phyloP scores from a whole-genome alignment of 2,329 filamentous ascomycete species.

The Arthrinium phaeospermum region DNA sequence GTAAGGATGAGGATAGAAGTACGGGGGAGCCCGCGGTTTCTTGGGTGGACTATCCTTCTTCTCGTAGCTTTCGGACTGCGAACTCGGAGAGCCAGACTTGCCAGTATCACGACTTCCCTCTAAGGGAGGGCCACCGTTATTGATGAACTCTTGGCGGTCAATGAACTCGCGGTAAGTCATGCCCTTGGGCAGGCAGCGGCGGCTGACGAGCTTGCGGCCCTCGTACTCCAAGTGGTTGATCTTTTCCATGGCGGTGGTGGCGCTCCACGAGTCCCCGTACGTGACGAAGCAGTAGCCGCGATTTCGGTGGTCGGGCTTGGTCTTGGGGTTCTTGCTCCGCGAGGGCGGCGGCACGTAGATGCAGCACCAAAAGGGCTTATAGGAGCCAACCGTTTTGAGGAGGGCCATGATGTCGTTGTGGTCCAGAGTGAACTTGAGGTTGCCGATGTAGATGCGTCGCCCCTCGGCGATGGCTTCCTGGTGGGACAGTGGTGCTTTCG shows the following conservation, averaged over 20 bases:
- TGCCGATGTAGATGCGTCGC: constrained; percentile 24
- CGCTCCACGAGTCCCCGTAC: constrained; percentile 3
- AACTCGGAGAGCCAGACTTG: too few relatives aligned
- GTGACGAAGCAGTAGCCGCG: constrained; percentile 24
- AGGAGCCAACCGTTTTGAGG: not conserved
- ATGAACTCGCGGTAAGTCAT: not conserved
- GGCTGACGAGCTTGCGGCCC: constrained; percentile 20
- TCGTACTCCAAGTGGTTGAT: constrained; percentile 1
- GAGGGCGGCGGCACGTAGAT: constrained; percentile 22
- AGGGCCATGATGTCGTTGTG: constrained; percentile 2
- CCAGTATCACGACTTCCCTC: too few relatives aligned
- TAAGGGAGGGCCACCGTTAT: not conserved
- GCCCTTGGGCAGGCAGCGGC: constrained; percentile 22
- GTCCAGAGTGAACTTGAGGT: constrained; percentile 13
- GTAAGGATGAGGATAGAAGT: not conserved
- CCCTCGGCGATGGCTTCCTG: not conserved
- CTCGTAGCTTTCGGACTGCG: too few relatives aligned
- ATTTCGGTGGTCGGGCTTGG: constrained; percentile 5
- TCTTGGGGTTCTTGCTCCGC: constrained; percentile 1
- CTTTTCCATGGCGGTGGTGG: not conserved
- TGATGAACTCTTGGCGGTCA: not conserved
- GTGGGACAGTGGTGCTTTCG: constrained; percentile 9
- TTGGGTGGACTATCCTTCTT: too few relatives aligned
- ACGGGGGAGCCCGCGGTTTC: not conserved
- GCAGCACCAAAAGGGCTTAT: constrained; percentile 16